Base-by-base conservation (phyloP, 495 filamentous ascomycete genomes). In the Penicillium argentinense region DNA sequence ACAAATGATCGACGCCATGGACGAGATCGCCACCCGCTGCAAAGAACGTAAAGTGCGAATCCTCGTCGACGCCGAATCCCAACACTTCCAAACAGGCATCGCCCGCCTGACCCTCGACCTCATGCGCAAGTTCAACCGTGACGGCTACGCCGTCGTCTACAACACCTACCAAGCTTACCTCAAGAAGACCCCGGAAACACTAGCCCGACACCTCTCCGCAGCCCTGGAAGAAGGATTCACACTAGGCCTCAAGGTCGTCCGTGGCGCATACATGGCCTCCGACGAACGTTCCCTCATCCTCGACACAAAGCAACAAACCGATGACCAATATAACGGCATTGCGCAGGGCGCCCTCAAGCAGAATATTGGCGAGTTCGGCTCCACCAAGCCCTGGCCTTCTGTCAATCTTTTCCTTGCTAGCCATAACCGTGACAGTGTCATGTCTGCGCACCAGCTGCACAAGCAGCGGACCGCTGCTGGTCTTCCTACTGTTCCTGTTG, bases 11-110 rank as follows among this genome's bases (percentile, higher is more conserved):
- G 63, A 64, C 2, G 71, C 72, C 1, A 44, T 75, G 29, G 57
- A 73, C 14, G 63, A 69, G 39, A 60, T 76, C 27, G 59, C 62
- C 44, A 43, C 37, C 22, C 57, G 50, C 38, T 66, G 62, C 37
- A 69, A 74, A 7, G 67, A 76, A 4, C 77, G 78, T 40, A 79
- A 83, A 7, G 81, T 95, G 4, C 73, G 77, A 6, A 68, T 96
- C 5, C 75, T 96, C 8, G 84, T 95, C 41, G 91, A 95, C 54
- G 91, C 89, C 7, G 91, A 97, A 63, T 88, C 93, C 57, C 77
- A 81, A 39, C 74, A 78, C 22, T 73, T 93, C 17, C 89, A 92
- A 59, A 65, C 69, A 12, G 89, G 90, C 1, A 90, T 96, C 46
- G 79, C 89, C 56, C 71, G 78, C 39, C 88, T 91, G 80, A 87